Conservation (phyloP, 768 basidiomycete species). For the Kondoa malvinella region DNA sequence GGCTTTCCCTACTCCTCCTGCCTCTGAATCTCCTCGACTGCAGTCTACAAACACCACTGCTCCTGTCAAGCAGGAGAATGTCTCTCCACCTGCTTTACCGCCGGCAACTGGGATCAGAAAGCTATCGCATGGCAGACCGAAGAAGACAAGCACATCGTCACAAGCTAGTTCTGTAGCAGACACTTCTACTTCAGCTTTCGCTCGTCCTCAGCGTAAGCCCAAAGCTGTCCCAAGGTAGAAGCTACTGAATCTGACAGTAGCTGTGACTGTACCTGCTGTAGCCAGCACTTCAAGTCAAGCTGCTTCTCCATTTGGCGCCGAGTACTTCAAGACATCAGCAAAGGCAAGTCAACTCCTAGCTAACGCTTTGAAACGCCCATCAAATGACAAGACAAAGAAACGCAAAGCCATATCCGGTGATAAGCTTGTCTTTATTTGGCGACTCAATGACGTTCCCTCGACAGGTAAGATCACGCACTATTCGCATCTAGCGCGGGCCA, state of each 20-base stretch:
- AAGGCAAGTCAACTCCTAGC: no score
- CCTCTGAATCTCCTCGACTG: background rate
- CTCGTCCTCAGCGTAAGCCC: no score
- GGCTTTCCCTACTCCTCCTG: background rate
- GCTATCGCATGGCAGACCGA: background rate
- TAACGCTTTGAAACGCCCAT: background rate
- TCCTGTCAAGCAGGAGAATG: background rate
- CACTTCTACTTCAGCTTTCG: no score
- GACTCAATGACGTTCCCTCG: background rate
- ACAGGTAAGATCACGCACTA: background rate
- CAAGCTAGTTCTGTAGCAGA: no score
- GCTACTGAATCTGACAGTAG: no score
- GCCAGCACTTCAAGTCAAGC: background rate
- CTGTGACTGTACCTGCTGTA: background rate
- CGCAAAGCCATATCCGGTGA: background rate
- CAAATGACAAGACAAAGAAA: background rate
- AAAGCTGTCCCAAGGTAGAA: no score
- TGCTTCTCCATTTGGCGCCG: background rate
- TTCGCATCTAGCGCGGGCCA: no score
- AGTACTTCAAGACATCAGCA: background rate
- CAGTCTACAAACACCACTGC: background rate
- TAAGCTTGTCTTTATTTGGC: background rate
- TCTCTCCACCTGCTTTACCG: no score
- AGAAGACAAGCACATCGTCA: no score
- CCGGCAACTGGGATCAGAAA: no score